Percentiles rank a stretch among this genome's conserved stretches.
phyloP scores from a whole-genome alignment of 2,329 filamentous ascomycete genomes.

The Penicillium sp. region DNA sequence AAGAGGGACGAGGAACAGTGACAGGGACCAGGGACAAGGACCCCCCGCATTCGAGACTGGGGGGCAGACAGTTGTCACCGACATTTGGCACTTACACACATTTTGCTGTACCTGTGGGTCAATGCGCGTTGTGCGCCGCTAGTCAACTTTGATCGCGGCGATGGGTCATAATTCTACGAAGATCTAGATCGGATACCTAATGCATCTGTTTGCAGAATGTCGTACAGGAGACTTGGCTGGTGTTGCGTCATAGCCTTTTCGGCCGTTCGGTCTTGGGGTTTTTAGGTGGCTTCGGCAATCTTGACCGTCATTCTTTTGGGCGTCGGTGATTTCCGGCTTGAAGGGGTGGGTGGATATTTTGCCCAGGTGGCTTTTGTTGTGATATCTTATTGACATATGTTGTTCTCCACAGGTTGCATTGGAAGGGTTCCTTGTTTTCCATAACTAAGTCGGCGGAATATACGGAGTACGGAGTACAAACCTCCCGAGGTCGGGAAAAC shows the following conservation, averaged over 20 bases:
- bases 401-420: no score
- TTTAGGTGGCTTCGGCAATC: not conserved
- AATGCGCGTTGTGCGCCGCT: not conserved
- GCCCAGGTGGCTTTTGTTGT: no score
- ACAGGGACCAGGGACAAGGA: not conserved
- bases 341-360: no score
- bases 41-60: not conserved
- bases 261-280: not conserved
- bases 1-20: no score
- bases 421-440: no score
- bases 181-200: not conserved
- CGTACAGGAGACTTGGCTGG: not conserved
- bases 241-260: not conserved
- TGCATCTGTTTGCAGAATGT: not conserved
- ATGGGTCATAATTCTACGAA: conserved; percentile 1
- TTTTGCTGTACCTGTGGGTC: not conserved
- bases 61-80: not conserved
- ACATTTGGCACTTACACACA: not conserved
- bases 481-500: no score
- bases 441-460: no score
- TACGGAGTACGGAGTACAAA: no score
- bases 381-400: no score
- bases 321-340: not conserved
- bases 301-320: not conserved
- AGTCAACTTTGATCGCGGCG: not conserved